Base-by-base conservation (phyloP, 805 yeast species). In the Lipomyces oligophaga region DNA sequence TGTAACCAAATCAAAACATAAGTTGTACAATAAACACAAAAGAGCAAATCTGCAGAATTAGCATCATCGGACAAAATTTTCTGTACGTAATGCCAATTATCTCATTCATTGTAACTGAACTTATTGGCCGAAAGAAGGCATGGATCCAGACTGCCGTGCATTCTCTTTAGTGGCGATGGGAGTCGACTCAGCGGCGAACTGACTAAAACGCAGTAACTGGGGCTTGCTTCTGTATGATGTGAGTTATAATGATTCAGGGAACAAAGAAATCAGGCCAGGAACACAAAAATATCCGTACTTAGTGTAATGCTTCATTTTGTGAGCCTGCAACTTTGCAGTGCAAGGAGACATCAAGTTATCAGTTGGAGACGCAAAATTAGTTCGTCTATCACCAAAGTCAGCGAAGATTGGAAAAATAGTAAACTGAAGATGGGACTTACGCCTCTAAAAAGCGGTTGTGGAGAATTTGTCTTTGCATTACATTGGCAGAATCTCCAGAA, bases 271-370 rank as follows among this genome's bases (percentile, higher is more conserved):
- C 24, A 30, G n/a, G 11, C 19, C 7, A 16, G 18, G 34, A 15
- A 34, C 16, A 10, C 5, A 7, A 22, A 1, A 5, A 26, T 8
- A 13, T 21, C 59, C 72, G 40, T 59, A 67, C 72, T 59, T 64
- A 32, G 63, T 61, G 44, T 63, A 58, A 52, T 68, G 74, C 58
- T 69, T 62, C 58, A 60, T 64, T 61, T 71, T 75, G 54, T 76
- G 80, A 30, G 73, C 74, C 49, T 62, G 75, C 49, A 79, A 62
- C 60, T 76, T 78, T 52, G 76, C 74, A 1, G 81, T 71, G 58
- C 81, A 76, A 24, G 83, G 83, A 3, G 81, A 77, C 62, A 78
- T 61, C 52, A 78, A 53, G 39, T 67, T 73, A 56, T 79, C 84
- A 2, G 84, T 79, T 35, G 83, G 83, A 11, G 81, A 77, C 5